Evolutionary conservation across 2,329 filamentous ascomycete genomes (phyloP).

Genomic region (Colletotrichum gloeosporioides): DNA sequence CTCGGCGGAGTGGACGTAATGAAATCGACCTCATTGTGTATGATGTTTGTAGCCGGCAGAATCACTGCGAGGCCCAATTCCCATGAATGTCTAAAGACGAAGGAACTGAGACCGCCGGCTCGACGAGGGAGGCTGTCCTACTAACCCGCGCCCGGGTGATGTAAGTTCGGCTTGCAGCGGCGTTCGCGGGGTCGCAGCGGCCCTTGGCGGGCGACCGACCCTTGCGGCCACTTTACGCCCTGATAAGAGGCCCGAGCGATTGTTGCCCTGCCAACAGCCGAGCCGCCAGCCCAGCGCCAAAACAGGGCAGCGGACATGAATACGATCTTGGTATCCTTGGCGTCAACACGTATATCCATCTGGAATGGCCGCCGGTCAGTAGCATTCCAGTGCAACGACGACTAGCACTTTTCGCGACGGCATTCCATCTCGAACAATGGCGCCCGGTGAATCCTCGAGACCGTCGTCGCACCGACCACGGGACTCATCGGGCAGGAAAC

Average conservation of each 20-base stretch:
- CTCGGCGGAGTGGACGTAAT: constrained; percentile 14
- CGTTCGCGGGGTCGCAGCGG: constrained; percentile 24
- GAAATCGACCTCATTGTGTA: constrained; percentile 16
- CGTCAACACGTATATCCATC: background rate
- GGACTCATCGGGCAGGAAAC: constrained; percentile 35
- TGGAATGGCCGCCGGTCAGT: background rate
- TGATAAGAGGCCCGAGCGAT: constrained; percentile 33
- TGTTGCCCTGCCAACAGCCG: constrained; percentile 46
- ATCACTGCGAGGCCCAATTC: background rate
- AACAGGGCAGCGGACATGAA: constrained; percentile 14
- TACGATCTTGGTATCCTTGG: constrained; percentile 21
- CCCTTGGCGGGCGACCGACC: background rate
- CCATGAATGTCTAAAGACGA: background rate
- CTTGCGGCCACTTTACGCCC: constrained; percentile 15
- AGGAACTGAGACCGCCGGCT: background rate
- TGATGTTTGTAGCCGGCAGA: background rate
- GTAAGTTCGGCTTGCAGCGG: constrained; percentile 26
- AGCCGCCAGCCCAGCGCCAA: constrained; percentile 26
- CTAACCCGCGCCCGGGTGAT: constrained; percentile 16
- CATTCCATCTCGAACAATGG: constrained; percentile 37
- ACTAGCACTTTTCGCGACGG: background rate
- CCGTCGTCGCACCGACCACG: constrained; percentile 33
- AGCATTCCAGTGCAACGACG: constrained; percentile 10
- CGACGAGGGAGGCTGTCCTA: constrained; percentile 9
- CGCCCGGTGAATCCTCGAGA: constrained; percentile 37